Evolutionary conservation across 225 moss, liverwort and hornwort genomes (phyloP), one percentile per base, ranked within the genome.

Genomic region (Sphagnum contortum): DNA sequence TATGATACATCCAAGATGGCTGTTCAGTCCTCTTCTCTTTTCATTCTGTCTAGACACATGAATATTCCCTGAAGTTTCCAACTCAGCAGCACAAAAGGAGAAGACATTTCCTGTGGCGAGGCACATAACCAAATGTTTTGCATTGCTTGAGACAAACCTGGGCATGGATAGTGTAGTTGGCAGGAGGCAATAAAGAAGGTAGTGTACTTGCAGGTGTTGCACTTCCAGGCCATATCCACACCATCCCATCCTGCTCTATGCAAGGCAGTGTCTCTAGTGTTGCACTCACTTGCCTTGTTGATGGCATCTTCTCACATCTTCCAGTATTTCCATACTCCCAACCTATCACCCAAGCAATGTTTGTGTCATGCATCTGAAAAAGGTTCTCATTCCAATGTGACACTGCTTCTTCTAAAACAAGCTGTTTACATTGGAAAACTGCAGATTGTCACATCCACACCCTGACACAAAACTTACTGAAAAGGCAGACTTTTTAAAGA

Each of bases 211-310:
- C 71, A n/a, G 96, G 96, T 46, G 83, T 96, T 66, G 84, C 96
- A 65, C 65, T 85, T 65, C 96, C 96, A 9, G 96, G 96, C 96
- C 96, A 96, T 66, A 96, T 92, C 96, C 96, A 96, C 60, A 96
- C 84, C 92, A 96, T 90, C 12, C 96, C 96, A 60, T 96, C 96
- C 72, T 80, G 80, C 79, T 96, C 96, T 66, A 96, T 83, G 74
- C 96, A 96, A 29, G 96, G 96, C 59, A 96, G 67, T 3, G 88
- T 69, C 50, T 85, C 81, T 52, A 96, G 77, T 8, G 70, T 77
- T 14, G 92, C 87, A 76, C 66, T 73, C 77, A 92, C 65, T 70
- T 77, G 85, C 65, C 92, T 83, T 12, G 90, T 87, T 3, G 96
- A 96, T 52, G 96, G 96, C 96, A 96, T 96, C 83, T 92, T 96